Evolutionary conservation across 2,329 filamentous ascomycete genomes (phyloP).

Genomic region (Grosmannia clavigera): DNA sequence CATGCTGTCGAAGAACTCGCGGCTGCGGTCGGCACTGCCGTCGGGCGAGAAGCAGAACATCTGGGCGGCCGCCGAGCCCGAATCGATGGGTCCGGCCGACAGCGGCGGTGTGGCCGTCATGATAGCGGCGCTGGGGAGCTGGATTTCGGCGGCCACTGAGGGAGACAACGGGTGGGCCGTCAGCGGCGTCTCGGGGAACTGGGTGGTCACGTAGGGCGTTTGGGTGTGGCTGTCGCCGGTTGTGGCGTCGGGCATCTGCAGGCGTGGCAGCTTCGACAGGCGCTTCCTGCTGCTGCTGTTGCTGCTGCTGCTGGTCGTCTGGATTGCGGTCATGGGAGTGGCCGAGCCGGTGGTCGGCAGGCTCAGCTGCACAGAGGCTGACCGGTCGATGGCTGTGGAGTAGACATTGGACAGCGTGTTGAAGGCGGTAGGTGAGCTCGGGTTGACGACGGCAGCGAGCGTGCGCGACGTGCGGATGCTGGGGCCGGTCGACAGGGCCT

Average conservation of each 20-base stretch:
- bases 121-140: constrained; percentile 34
- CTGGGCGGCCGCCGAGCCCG: constrained; percentile 14
- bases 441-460: constrained; percentile 35
- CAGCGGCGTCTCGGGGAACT: constrained; percentile 39
- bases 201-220: constrained; percentile 32
- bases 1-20: constrained; percentile 1
- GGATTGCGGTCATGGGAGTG: constrained; percentile 20
- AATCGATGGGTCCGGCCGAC: constrained; percentile 39
- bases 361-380: constrained; percentile 27
- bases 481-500: constrained; percentile 23
- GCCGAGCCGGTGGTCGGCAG: constrained; percentile 15
- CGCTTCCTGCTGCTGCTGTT: constrained; percentile 14
- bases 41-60: constrained; percentile 32
- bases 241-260: constrained; percentile 14
- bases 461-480: constrained; percentile 28
- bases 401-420: constrained; percentile 57
- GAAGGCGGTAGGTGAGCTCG: constrained; percentile 49
- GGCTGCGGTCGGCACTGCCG: constrained; percentile 5
- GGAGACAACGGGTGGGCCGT: constrained; percentile 39
- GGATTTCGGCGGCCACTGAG: constrained; percentile 26
- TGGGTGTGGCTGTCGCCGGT: constrained; percentile 22
- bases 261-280: constrained; percentile 1
- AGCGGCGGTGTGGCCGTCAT: constrained; percentile 49
- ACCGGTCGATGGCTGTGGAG: constrained; percentile 47
- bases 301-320: constrained; percentile 5